Percentiles rank a stretch among this genome's conserved stretches.
These are phyloP conservation scores for Iris pallida DNA, from an alignment of 116 monocot species.

Conservation along the genomic window DNA sequence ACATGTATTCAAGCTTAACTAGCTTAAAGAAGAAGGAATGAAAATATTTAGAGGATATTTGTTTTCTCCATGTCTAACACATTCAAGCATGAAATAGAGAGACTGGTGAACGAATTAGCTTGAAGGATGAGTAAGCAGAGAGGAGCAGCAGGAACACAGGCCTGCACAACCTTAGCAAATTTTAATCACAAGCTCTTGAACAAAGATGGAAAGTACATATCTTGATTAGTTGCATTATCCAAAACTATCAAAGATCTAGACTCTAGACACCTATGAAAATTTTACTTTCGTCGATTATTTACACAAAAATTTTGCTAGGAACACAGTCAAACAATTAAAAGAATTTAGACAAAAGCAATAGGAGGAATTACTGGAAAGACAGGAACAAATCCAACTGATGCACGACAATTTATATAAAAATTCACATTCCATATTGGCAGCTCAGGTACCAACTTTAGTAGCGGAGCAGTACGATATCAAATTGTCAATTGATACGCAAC, in stretches of 20 bases:
- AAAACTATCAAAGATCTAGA: no score
- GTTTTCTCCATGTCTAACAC: constrained; percentile 38
- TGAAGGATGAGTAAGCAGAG: constrained; percentile 60
- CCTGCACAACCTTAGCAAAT: constrained; percentile 60
- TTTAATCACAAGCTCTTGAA: constrained; percentile 77
- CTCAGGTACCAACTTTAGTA: no score
- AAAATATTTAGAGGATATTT: no score
- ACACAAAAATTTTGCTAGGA: constrained; percentile 36
- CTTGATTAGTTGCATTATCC: no score
- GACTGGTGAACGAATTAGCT: constrained; percentile 60
- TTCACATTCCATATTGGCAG: constrained; percentile 77
- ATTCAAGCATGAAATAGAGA: constrained; percentile 76
- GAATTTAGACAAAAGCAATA: constrained; percentile 72
- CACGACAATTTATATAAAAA: constrained; percentile 67
- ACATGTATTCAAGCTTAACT: no score
- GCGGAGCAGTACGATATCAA: neutral
- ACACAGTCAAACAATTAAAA: constrained; percentile 53
- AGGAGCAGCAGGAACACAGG: constrained; percentile 57
- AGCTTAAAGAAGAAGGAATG: no score
- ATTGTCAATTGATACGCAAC: neutral
- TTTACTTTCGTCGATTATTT: no score
- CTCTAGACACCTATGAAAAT: no score
- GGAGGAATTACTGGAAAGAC: constrained; percentile 54
- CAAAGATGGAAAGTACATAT: constrained; percentile 65
- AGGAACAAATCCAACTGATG: constrained; percentile 61